Percentiles rank a stretch among this genome's conserved stretches.
These are phyloP conservation scores for Biscogniauxia mediterranea DNA, from an alignment of 2,329 filamentous ascomycete species.

Conservation along the genomic window DNA sequence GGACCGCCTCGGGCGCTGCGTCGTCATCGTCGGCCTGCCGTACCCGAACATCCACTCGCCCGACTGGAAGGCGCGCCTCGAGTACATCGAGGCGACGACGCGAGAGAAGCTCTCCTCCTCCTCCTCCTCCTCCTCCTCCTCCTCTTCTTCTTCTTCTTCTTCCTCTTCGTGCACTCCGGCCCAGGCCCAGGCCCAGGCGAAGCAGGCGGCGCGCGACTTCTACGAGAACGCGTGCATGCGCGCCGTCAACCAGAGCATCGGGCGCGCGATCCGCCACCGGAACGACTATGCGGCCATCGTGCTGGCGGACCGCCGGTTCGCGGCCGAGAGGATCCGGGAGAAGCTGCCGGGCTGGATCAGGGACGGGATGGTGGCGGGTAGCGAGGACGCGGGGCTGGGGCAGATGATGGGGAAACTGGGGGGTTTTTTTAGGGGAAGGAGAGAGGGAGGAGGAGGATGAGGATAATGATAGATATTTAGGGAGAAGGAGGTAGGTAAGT, in stretches of 20 bases:
- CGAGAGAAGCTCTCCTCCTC: constrained; percentile 36
- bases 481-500: no score
- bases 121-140: no score
- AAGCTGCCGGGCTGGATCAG: constrained; percentile 92
- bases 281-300: constrained; percentile 90
- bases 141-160: no score
- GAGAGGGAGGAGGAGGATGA: constrained; percentile 3
- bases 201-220: constrained; percentile 69
- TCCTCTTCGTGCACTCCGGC: neutral
- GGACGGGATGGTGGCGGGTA: constrained; percentile 57
- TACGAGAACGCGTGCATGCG: constrained; percentile 97
- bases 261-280: constrained; percentile 83
- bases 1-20: constrained; percentile 81
- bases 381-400: constrained; percentile 51
- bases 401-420: constrained; percentile 58
- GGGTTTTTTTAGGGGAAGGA: constrained; percentile 58
- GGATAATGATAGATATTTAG: neutral
- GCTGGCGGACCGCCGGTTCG: constrained; percentile 78
- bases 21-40: constrained; percentile 87
- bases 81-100: constrained; percentile 72
- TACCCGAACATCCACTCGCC: constrained; percentile 88
- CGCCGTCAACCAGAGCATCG: constrained; percentile 95
- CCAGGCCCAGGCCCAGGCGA: constrained; percentile 40
- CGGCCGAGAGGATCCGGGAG: constrained; percentile 64
- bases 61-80: constrained; percentile 90